Conservation (phyloP, 225 moss, liverwort and hornwort species). For the Climacium dendroides region DNA sequence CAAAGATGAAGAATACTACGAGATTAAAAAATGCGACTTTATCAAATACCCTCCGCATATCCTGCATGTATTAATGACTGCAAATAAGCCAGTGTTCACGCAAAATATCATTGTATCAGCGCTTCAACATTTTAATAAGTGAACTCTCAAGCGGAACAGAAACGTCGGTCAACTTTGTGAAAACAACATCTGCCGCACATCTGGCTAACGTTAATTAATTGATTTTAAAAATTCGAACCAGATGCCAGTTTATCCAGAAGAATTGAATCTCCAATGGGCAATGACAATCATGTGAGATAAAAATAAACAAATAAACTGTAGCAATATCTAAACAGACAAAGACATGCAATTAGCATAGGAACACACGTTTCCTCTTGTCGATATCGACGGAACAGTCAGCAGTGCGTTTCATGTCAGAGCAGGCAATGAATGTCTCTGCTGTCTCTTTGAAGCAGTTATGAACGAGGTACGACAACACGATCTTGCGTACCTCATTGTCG, state of each 20-base stretch:
- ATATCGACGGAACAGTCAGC: too few relatives aligned
- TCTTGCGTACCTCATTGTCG: too few relatives aligned
- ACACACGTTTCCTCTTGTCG: too few relatives aligned
- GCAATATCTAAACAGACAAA: too few relatives aligned
- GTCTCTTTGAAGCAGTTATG: too few relatives aligned
- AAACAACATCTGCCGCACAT: neutral
- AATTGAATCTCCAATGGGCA: neutral
- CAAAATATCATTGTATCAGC: neutral
- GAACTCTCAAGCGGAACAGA: neutral
- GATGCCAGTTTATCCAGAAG: neutral
- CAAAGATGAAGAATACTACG: neutral
- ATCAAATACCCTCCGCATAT: neutral
- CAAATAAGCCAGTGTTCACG: neutral
- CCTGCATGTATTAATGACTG: neutral
- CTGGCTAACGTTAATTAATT: neutral
- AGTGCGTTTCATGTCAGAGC: too few relatives aligned
- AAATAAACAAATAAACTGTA: neutral
- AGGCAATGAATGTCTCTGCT: too few relatives aligned
- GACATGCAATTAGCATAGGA: too few relatives aligned
- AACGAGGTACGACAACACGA: too few relatives aligned
- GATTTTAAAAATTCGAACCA: neutral
- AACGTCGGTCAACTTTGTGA: neutral
- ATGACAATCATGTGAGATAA: neutral
- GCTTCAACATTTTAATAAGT: neutral
- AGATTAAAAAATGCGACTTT: neutral